Evolutionary conservation across 495 filamentous ascomycete species (phyloP), one percentile per base, ranked within the genome.

Genomic region (Pyrenula aspistea): DNA sequence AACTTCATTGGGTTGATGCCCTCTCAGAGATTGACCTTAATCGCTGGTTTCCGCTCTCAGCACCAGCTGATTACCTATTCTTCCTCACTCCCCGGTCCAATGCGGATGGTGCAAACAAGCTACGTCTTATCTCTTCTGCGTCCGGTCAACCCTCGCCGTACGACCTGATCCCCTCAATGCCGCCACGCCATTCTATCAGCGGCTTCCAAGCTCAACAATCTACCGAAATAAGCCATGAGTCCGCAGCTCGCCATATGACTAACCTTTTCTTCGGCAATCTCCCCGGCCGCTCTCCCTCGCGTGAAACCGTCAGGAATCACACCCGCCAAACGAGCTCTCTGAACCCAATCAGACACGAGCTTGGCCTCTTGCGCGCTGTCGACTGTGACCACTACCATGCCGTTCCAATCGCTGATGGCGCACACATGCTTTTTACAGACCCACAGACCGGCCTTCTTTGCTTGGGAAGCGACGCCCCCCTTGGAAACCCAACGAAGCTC

Each of bases 1-100:
- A 90, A 60, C 67, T 90, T 10, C 83, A 87, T 60, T 89, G 86
- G 84, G 70, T 86, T 23, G 84, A 88, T 62, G 78, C 80, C 48
- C 60, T 76, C 24, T 84, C 76, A 2, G 76, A 79, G 0, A 77
- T 80, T 57, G 75, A 81, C 51, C 69, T 78, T 53, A 83, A 71
- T 65, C 76, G 75, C 59, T 86, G 78, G 73, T 86, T 90, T 55
- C 82, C 83, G 1, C 80, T 88, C 55, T 79, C 82, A 2, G 76
- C 83, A 42, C 80, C 86, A 1, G 81, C 79, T 0, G 86, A 89
- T 56, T 77, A 77, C 57, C 62, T 89, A 4, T 83, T 83, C 60
- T 89, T 89, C 63, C 70, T 89, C 21, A 79, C 83, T 2, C 80
- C 77, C 25, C 75, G 75, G 22, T 66, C 75, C 23, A 69, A 73